A percentile compares a stretch with the other conserved stretches of the same genome.
Evolutionary conservation across 2,329 filamentous ascomycete genomes (phyloP).

Genomic region (Trichoderma citrinoviride): DNA sequence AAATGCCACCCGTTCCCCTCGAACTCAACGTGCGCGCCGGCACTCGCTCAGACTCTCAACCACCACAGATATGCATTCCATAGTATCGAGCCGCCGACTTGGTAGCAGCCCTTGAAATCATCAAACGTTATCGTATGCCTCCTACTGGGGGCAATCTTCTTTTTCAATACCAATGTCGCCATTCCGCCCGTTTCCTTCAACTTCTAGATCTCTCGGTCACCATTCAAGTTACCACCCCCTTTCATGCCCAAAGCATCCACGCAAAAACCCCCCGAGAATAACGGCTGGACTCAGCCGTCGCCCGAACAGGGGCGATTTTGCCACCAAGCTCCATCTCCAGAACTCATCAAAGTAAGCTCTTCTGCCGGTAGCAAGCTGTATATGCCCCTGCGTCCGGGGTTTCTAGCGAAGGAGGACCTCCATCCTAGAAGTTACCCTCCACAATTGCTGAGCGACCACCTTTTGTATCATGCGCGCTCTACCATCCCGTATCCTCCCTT

Average conservation of each 20-base stretch:
- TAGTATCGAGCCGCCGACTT: slow-evolving; percentile 6
- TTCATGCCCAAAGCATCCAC: not conserved
- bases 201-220: not conserved
- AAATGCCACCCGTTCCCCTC: not conserved
- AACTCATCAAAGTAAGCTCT: not conserved
- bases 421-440: not conserved
- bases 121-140: slow-evolving; percentile 12
- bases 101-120: not conserved
- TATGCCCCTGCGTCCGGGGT: not conserved
- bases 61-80: slow-evolving; percentile 13
- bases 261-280: not conserved
- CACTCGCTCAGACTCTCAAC: not conserved
- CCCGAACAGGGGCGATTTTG: not conserved
- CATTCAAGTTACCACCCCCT: not conserved
- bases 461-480: not conserved
- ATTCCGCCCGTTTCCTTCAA: not conserved
- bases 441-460: not conserved
- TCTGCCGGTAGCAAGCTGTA: not conserved
- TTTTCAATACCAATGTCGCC: slow-evolving; percentile 6
- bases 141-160: not conserved
- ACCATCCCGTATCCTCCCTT: not conserved
- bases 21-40: not conserved
- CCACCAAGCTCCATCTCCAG: not conserved
- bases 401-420: not conserved
- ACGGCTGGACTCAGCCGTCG: not conserved